Base-by-base conservation (phyloP, 2,329 filamentous ascomycete genomes). In the Zymoseptoria brevis region DNA sequence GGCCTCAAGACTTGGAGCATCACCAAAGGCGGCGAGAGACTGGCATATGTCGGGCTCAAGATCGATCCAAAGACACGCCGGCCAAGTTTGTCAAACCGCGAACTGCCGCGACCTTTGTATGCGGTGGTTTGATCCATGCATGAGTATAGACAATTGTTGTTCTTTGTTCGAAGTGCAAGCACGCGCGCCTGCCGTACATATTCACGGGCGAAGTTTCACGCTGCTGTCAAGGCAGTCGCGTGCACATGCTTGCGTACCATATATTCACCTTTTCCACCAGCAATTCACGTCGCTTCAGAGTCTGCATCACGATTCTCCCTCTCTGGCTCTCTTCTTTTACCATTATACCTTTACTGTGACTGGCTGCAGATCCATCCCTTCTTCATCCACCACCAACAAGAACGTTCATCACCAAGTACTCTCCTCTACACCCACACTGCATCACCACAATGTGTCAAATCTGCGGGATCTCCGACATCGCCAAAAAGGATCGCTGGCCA, bases 1-100 rank as follows among this genome's bases (percentile, higher is more conserved):
- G 92, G 91, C 51, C 81, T 96, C 58, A 83, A 86, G 61, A 96
- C 92, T 19, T 90, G 86, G 77, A 92, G 89, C 4, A 83, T 93
- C 60, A 88, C 87, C 0, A 81, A 87, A 1, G 86, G 85, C 30
- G 80, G 85, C 64, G 87, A 90, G 2, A 83, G 89, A 55, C 87
- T 94, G 62, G 90, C 94, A 7, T 96, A 95, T 68, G 86, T 96
- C 21, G 89, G 88, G 3, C 77, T 93, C 62, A 84, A 83, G 69
- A 58, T 69, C 19, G 80, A 82, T 64, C 67, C 69, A 19, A 71
- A 68, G 56, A 75, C 70, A 2, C 64, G 66, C 41, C 61, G 69
- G 53, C 69, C 69, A 7, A 69, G 65, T 55, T 57, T 74, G 59
- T 66, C 72, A 19, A 71, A 62, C 62, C 60, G 53, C n/a, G 75